A percentile compares a stretch with the other conserved stretches of the same genome.
Evolutionary conservation across 805 yeast genomes (phyloP).

Genomic region (Brettanomyces bruxellensis): DNA sequence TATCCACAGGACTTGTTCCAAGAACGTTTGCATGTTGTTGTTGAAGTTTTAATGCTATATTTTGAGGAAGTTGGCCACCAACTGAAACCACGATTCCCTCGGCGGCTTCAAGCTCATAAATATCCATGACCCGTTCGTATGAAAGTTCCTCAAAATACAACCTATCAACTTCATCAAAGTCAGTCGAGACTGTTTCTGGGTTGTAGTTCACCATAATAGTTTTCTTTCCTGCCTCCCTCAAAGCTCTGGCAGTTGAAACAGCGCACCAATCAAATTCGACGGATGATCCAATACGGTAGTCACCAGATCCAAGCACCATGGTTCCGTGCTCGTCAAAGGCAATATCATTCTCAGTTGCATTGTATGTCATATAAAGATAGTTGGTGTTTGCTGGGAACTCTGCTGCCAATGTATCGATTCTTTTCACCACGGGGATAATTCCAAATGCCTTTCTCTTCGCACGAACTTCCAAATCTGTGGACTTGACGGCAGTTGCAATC

Average conservation of each 20-base stretch:
- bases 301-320: conserved; percentile 97
- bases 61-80: conserved; percentile 98
- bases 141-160: conserved; percentile 92
- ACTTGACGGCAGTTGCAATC: conserved; percentile 67
- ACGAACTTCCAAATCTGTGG: conserved; percentile 76
- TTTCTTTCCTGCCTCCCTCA: conserved; percentile 77
- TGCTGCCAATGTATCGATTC: conserved; percentile 95
- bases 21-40: conserved; percentile 76
- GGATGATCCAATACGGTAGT: conserved; percentile 95
- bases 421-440: conserved; percentile 88
- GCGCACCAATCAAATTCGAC: conserved; percentile 99
- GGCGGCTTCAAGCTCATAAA: conserved; percentile 85
- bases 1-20: conserved; percentile 91
- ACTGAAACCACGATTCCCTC: conserved; percentile 91
- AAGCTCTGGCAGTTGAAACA: conserved; percentile 90
- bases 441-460: conserved; percentile 70
- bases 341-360: conserved; percentile 80
- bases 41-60: conserved; percentile 83
- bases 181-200: conserved; percentile 98
- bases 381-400: conserved; percentile 98
- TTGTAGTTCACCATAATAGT: conserved; percentile 96
- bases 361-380: conserved; percentile 92
- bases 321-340: conserved; percentile 84
- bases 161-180: conserved; percentile 96
- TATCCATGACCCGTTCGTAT: conserved; percentile 94